Evolutionary conservation across 1,284 basidiomycete species (phyloP).

Genomic region (Sphaerobolus stellatus): DNA sequence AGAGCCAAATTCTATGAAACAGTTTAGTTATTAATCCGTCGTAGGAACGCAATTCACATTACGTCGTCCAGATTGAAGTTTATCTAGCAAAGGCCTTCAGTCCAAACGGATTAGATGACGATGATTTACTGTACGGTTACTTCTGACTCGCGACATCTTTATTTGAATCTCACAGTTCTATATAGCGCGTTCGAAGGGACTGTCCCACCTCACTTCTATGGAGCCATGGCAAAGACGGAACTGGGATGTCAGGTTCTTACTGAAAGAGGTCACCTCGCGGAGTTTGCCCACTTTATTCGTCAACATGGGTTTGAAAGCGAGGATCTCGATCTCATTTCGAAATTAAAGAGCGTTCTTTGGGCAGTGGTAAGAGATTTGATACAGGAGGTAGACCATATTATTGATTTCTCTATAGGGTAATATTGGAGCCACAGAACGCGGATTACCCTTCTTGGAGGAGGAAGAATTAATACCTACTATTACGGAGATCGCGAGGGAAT

Average conservation of each 20-base stretch:
- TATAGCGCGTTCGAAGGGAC: slow-evolving; percentile 78
- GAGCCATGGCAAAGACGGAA: slow-evolving; percentile 94
- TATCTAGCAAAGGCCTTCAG: slow-evolving; percentile 78
- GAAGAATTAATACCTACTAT: slow-evolving; percentile 91
- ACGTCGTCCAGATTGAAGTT: slow-evolving; percentile 85
- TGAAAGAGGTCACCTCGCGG: slow-evolving; percentile 88
- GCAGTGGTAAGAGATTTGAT: slow-evolving; percentile 73
- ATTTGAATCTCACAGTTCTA: slow-evolving; percentile 3
- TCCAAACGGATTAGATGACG: slow-evolving; percentile 55
- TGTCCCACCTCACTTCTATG: slow-evolving; percentile 95
- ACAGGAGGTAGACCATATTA: slow-evolving; percentile 6
- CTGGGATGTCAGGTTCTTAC: slow-evolving; percentile 89
- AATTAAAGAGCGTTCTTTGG: slow-evolving; percentile 96
- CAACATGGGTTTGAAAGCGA: slow-evolving; percentile 83
- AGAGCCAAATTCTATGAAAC: not conserved
- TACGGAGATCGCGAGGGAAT: slow-evolving; percentile 88
- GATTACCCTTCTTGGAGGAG: slow-evolving; percentile 92
- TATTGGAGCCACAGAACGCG: slow-evolving; percentile 86
- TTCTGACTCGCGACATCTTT: not conserved
- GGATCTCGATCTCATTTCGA: slow-evolving; percentile 81
- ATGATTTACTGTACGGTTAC: slow-evolving; percentile 55
- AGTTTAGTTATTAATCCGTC: too few species aligned
- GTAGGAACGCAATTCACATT: slow-evolving; percentile 83
- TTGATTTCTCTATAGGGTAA: slow-evolving; percentile 65
- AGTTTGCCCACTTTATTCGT: slow-evolving; percentile 89